phyloP scores from a whole-genome alignment of 345 rosid genomes.

The Excoecaria cochinchinensis region DNA sequence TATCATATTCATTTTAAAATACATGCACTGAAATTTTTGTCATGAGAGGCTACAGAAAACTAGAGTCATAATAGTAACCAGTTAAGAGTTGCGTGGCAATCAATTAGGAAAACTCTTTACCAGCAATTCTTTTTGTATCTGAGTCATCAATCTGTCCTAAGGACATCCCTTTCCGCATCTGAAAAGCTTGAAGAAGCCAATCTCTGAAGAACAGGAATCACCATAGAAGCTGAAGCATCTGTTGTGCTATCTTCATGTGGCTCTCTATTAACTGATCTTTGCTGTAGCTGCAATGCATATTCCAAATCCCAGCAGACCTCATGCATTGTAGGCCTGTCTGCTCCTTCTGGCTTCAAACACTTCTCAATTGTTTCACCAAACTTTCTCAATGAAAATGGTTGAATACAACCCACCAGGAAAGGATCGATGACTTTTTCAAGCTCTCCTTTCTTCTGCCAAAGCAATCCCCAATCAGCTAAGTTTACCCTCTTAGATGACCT shows the following conservation, averaged over 20 bases:
- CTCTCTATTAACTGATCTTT: slow-evolving; percentile 2
- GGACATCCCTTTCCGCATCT: not conserved
- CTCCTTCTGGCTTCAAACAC: slow-evolving; percentile 2
- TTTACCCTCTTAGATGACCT: not conserved
- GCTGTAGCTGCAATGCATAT: slow-evolving; percentile 14
- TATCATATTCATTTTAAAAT: too few species aligned
- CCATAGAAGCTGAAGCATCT: not conserved
- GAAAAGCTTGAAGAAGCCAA: too few species aligned
- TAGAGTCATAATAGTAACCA: too few species aligned
- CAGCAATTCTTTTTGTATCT: too few species aligned
- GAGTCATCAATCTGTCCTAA: slow-evolving; percentile 19
- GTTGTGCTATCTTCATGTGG: slow-evolving; percentile 21
- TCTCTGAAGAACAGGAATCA: too few species aligned
- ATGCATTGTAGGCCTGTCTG: slow-evolving; percentile 8
- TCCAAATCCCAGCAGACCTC: slow-evolving; percentile 19
- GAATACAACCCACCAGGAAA: not conserved
- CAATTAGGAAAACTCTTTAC: not conserved
- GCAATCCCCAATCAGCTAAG: slow-evolving; percentile 16
- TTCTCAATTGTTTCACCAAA: slow-evolving; percentile 10
- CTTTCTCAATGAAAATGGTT: slow-evolving; percentile 11
- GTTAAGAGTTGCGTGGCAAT: too few species aligned
- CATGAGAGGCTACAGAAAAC: too few species aligned
- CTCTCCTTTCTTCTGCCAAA: slow-evolving; percentile 10
- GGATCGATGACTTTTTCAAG: slow-evolving; percentile 17
- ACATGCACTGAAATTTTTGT: too few species aligned